These are phyloP conservation scores for Aciculosporium take DNA, from an alignment of 2,329 filamentous ascomycete species.

Conservation along the genomic window DNA sequence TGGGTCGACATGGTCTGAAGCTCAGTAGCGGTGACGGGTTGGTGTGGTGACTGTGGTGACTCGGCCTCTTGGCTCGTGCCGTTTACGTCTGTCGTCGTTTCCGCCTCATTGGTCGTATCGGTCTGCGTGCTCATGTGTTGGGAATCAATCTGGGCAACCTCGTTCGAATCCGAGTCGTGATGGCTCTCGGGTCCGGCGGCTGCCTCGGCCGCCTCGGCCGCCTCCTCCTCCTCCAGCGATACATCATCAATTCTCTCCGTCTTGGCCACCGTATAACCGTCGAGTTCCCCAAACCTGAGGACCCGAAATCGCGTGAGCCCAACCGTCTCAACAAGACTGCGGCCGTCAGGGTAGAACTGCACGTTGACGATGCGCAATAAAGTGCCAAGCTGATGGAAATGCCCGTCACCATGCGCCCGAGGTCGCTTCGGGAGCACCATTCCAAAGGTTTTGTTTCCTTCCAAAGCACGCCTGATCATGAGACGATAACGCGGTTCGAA, in stretches of 20 bases:
- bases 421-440: conserved; percentile 62
- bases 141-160: background rate
- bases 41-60: background rate
- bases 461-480: conserved; percentile 71
- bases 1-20: conserved; percentile 47
- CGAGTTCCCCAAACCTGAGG: conserved; percentile 45
- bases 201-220: conserved; percentile 53
- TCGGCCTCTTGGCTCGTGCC: background rate
- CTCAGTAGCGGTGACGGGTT: conserved; percentile 2
- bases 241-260: conserved; percentile 70
- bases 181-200: conserved; percentile 1
- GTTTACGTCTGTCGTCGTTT: background rate
- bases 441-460: conserved; percentile 63
- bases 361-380: conserved; percentile 61
- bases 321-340: conserved; percentile 65
- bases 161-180: background rate
- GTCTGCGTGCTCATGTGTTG: background rate
- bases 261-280: conserved; percentile 67
- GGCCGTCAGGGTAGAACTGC: conserved; percentile 62
- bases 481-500: conserved; percentile 83
- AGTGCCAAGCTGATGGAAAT: conserved; percentile 64
- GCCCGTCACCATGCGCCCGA: conserved; percentile 17
- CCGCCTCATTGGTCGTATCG: background rate
- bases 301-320: conserved; percentile 69
- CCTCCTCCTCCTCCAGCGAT: conserved; percentile 67